A percentile compares a stretch with the other conserved stretches of the same genome.
phyloP scores from a whole-genome alignment of 2,329 filamentous ascomycete genomes.

The Neodidymelliopsis sp. region DNA sequence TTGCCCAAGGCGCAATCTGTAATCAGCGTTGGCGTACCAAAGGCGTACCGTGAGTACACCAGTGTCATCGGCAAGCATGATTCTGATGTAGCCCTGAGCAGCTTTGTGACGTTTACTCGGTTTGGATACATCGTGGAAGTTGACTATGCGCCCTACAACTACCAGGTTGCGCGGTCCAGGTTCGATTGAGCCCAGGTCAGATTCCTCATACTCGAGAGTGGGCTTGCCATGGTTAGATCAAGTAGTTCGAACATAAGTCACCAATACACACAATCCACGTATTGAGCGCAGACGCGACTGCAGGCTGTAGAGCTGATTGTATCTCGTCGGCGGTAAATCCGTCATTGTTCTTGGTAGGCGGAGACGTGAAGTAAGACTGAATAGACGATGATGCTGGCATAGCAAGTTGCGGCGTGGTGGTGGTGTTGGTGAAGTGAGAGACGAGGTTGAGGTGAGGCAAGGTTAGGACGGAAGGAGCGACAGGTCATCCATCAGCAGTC shows the following conservation, averaged over 20 bases:
- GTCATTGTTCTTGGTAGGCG: conserved; percentile 51
- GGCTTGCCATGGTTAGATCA: conserved; percentile 50
- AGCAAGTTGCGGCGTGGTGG: background rate
- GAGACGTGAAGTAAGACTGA: conserved; percentile 52
- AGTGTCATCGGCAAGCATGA: conserved; percentile 64
- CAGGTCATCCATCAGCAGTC: conserved; percentile 5
- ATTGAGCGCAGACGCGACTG: conserved; percentile 29
- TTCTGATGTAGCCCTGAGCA: conserved; percentile 60
- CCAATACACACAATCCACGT: conserved; percentile 23
- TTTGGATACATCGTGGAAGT: conserved; percentile 58
- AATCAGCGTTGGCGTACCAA: conserved; percentile 56
- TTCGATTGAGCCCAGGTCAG: conserved; percentile 57
- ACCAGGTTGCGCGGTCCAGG: conserved; percentile 60
- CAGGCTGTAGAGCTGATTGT: conserved; percentile 49
- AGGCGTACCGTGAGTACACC: conserved; percentile 64
- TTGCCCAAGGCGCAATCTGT: conserved; percentile 59
- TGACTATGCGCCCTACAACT: conserved; percentile 64
- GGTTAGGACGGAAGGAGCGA: conserved; percentile 18
- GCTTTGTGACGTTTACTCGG: conserved; percentile 53
- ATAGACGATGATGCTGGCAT: conserved; percentile 53
- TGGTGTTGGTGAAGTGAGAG: background rate
- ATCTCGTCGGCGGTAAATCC: conserved; percentile 62
- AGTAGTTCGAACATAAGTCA: background rate
- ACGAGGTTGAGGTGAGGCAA: background rate
- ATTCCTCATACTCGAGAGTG: conserved; percentile 56